These are phyloP conservation scores for Lentinula guzmanii DNA, from an alignment of 768 basidiomycete species.

Conservation along the genomic window DNA sequence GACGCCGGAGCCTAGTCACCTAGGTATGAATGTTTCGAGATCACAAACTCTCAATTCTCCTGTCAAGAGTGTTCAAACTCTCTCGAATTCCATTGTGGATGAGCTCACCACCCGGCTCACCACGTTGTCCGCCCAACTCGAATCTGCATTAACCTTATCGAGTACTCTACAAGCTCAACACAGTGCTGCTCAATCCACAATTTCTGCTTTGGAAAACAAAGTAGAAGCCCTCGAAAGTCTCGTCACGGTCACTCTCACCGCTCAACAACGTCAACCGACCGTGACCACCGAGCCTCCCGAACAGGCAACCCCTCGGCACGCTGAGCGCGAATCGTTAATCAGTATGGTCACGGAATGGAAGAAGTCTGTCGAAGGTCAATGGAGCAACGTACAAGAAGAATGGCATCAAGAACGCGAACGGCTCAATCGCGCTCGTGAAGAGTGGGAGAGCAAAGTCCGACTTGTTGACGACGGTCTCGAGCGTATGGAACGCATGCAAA, in stretches of 20 bases:
- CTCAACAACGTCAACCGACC: conserved; percentile 17
- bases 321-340: conserved; percentile 45
- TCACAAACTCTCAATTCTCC: conserved; percentile 26
- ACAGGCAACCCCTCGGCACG: background rate
- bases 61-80: conserved; percentile 12
- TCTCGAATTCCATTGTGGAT: conserved; percentile 31
- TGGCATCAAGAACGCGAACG: conserved; percentile 81
- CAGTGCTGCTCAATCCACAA: conserved; percentile 67
- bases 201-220: conserved; percentile 61
- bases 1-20: conserved; percentile 74
- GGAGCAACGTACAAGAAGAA: conserved; percentile 71
- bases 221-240: conserved; percentile 62
- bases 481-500: conserved; percentile 29
- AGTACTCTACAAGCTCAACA: conserved; percentile 75
- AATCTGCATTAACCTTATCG: conserved; percentile 69
- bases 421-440: conserved; percentile 64
- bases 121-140: conserved; percentile 63
- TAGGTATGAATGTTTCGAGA: conserved; percentile 39
- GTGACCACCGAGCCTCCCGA: background rate
- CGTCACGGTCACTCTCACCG: conserved; percentile 40
- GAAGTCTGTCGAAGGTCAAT: conserved; percentile 71
- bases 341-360: conserved; percentile 67
- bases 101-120: conserved; percentile 61
- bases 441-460: conserved; percentile 67
- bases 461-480: conserved; percentile 51